These are phyloP conservation scores for Colletotrichum coccodes DNA, from an alignment of 2,329 filamentous ascomycete species.

Conservation along the genomic window DNA sequence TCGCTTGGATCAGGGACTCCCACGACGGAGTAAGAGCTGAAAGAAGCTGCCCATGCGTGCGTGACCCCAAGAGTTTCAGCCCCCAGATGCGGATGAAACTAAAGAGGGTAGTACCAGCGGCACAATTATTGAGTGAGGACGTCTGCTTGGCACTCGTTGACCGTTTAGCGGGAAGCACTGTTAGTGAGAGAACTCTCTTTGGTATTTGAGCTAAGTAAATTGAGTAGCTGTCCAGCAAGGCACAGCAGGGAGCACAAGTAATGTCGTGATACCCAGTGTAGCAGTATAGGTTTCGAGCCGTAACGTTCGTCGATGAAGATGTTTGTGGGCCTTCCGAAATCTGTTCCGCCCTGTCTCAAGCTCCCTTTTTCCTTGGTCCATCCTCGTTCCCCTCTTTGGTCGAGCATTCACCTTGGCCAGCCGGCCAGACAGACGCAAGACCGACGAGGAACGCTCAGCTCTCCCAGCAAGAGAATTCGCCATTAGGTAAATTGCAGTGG, in stretches of 20 bases:
- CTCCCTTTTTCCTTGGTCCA: not conserved
- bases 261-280: constrained; percentile 23
- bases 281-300: constrained; percentile 20
- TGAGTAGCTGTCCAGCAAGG: constrained; percentile 10
- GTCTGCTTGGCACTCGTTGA: not conserved
- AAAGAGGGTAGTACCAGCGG: not conserved
- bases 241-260: constrained; percentile 23
- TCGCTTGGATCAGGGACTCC: not conserved
- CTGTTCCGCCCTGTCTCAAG: not conserved
- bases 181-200: constrained; percentile 8
- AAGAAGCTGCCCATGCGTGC: constrained; percentile 6
- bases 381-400: not conserved
- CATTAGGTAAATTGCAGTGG: constrained; percentile 36
- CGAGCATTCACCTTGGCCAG: not conserved
- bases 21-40: not conserved
- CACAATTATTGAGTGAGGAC: not conserved
- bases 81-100: constrained; percentile 22
- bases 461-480: constrained; percentile 13
- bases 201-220: constrained; percentile 31
- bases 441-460: not conserved
- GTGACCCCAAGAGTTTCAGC: constrained; percentile 20
- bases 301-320: not conserved
- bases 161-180: not conserved
- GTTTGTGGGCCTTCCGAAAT: not conserved
- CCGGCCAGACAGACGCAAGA: not conserved